Conservation (phyloP, 225 moss, liverwort and hornwort genomes). For the Marchantia polymorpha region DNA sequence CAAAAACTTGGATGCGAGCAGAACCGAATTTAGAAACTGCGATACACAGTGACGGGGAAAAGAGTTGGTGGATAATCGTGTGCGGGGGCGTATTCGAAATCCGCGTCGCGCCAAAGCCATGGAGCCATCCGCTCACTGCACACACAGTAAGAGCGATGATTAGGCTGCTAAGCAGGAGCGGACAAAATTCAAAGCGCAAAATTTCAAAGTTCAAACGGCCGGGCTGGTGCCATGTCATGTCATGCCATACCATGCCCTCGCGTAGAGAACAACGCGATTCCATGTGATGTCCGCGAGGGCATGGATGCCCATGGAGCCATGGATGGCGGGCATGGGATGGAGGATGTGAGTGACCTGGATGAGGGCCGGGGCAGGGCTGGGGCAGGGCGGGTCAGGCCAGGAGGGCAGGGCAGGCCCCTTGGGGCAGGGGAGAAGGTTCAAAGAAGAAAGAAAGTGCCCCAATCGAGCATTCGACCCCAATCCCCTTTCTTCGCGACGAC, state of each 20-base stretch:
- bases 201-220: conserved; percentile 22
- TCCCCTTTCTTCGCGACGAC: background rate
- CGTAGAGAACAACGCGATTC: background rate
- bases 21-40: background rate
- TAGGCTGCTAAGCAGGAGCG: background rate
- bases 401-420: background rate
- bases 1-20: background rate
- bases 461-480: background rate
- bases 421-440: conserved; percentile 1
- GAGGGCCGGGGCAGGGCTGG: background rate
- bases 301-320: background rate
- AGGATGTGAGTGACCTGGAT: background rate
- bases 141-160: background rate
- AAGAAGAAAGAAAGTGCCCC: conserved; percentile 16
- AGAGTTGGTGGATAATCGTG: background rate
- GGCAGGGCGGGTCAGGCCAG: background rate
- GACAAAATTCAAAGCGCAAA: conserved; percentile 2
- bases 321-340: conserved; percentile 1
- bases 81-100: background rate
- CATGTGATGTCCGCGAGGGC: too few relatives aligned
- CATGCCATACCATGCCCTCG: background rate
- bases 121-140: background rate
- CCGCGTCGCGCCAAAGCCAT: background rate
- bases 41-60: background rate
- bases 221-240: background rate